Evolutionary conservation across 768 basidiomycete genomes (phyloP), one percentile per base, ranked within the genome.

Genomic region (Lactifluus subvellereus): DNA sequence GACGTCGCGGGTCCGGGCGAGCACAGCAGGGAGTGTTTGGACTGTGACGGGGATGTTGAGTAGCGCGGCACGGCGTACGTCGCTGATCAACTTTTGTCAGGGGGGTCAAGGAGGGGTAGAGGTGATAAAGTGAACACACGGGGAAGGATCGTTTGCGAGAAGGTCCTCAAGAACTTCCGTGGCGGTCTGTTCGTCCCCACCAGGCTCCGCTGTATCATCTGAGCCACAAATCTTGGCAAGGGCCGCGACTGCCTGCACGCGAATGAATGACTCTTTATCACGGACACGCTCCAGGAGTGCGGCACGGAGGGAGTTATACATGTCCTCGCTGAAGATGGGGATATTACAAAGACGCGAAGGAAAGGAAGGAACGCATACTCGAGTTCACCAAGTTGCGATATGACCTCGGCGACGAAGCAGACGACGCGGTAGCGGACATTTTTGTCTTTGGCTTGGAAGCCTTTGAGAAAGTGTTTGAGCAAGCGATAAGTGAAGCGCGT

Each of bases 401-500:
- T 83, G 80, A 94, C 87, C 68, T 89, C 86, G 0, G 88, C 84
- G 14, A 91, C 80, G n/a, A 85, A 75, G 57, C 89, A 87, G 2
- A 91, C 77, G 37, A 85, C 86, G 20, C 95, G 85, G 71, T 86
- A 96, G 6, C 95, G 83, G 43, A 91, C 86, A 48, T 79, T 80
- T 75, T 95, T 98, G 76, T 96, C 92, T 72, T 94, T 96, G 4
- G 93, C 87, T 18, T 77, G 68, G 73, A 93, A 92, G 3, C 93
- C 94, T 61, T 80, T 80, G 62, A 94, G 75, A 33, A 96, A 79
- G 70, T 82, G 80, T 35, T 74, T 74, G 18, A 85, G 72, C 13
- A 84, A 70, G 50, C 77, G 75, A n/a, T 75, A 70, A 16, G 80
- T 74, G 66, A 85, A 81, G 20, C 84, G 75, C 2, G 82, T 74